phyloP scores from a whole-genome alignment of 1,139 yeast species.

The Blastobotrys elegans region DNA sequence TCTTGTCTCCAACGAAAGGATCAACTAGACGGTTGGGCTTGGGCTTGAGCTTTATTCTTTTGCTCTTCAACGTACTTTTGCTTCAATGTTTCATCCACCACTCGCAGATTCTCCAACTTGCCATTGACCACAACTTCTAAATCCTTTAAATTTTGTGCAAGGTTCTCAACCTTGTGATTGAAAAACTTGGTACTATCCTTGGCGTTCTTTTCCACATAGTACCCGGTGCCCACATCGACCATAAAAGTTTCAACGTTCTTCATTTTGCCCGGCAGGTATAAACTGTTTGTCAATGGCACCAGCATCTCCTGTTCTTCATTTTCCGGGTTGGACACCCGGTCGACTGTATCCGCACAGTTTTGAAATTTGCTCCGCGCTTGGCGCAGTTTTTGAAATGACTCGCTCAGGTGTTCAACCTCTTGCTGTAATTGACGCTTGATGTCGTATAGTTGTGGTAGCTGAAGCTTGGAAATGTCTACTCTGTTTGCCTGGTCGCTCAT shows the following conservation, averaged over 20 bases:
- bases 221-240: slow-evolving; percentile 96
- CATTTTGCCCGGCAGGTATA: slow-evolving; percentile 81
- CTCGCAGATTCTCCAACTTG: slow-evolving; percentile 31
- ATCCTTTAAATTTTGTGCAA: slow-evolving; percentile 68
- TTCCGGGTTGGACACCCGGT: slow-evolving; percentile 46
- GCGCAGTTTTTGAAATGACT: slow-evolving; percentile 76
- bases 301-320: slow-evolving; percentile 49
- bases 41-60: slow-evolving; percentile 1
- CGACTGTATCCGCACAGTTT: slow-evolving; percentile 74
- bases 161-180: slow-evolving; percentile 64
- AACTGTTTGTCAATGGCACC: slow-evolving; percentile 83
- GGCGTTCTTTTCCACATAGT: slow-evolving; percentile 68
- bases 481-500: slow-evolving; percentile 1
- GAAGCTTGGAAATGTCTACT: slow-evolving; percentile 60
- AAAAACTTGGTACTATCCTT: slow-evolving; percentile 68
- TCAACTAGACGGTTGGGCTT: not conserved
- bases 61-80: slow-evolving; percentile 9
- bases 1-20: no score
- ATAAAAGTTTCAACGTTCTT: slow-evolving; percentile 62
- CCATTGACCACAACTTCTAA: slow-evolving; percentile 59
- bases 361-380: slow-evolving; percentile 78
- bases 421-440: slow-evolving; percentile 80
- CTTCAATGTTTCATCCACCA: slow-evolving; percentile 28
- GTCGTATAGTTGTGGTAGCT: slow-evolving; percentile 79
- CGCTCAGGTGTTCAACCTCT: slow-evolving; percentile 80